These are phyloP conservation scores for Quercus robur DNA, from an alignment of 306 rosid species.

Conservation along the genomic window DNA sequence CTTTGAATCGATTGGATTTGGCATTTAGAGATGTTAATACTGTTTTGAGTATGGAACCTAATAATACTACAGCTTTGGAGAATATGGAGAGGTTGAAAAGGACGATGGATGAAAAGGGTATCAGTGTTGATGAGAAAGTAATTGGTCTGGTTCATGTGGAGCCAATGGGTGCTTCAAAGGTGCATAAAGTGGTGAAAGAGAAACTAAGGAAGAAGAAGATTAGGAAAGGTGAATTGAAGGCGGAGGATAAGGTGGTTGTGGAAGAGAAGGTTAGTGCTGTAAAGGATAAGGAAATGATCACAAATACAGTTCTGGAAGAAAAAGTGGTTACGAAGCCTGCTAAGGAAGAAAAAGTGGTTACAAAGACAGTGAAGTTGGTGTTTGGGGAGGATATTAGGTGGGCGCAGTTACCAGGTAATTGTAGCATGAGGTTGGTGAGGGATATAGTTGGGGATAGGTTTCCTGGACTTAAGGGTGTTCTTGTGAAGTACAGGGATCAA, in stretches of 20 bases:
- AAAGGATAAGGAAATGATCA: conserved; percentile 39
- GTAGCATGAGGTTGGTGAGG: conserved; percentile 63
- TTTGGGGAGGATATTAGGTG: conserved; percentile 89
- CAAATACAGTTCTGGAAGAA: conserved; percentile 33
- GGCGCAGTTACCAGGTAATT: conserved; percentile 69
- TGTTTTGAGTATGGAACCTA: conserved; percentile 64
- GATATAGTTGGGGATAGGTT: conserved; percentile 61
- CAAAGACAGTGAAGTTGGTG: conserved; percentile 82
- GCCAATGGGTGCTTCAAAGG: conserved; percentile 27
- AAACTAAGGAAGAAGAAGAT: conserved; percentile 62
- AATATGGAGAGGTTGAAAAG: conserved; percentile 50
- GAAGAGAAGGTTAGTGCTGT: conserved; percentile 41
- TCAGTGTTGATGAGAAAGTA: conserved; percentile 54
- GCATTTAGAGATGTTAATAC: conserved; percentile 68
- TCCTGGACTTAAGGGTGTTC: conserved; percentile 76
- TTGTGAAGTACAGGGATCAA: conserved; percentile 77
- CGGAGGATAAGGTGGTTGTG: conserved; percentile 45
- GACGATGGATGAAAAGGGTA: conserved; percentile 60
- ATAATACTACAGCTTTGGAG: conserved; percentile 68
- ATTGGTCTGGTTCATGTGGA: conserved; percentile 45
- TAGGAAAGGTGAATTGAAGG: conserved; percentile 32
- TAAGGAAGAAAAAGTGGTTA: conserved; percentile 38
- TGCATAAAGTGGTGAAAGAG: conserved; percentile 60
- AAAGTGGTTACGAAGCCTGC: conserved; percentile 27
- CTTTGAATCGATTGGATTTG: conserved; percentile 70